Base-by-base conservation (phyloP, 2,329 filamentous ascomycete species). In the Sphaerulina vaccinii region DNA sequence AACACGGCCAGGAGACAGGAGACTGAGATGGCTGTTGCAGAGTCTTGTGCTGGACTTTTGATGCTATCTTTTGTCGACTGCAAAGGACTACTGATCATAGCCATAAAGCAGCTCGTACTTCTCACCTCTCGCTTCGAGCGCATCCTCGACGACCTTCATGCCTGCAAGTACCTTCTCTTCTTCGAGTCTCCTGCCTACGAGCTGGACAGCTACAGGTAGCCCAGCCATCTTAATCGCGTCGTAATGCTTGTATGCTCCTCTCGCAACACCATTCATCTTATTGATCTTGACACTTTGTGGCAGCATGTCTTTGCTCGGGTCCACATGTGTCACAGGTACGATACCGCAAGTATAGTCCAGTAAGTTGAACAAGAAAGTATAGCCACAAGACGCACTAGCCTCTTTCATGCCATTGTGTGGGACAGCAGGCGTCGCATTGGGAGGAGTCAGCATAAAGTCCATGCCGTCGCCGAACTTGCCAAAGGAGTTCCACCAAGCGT, bases 281-380 rank as follows among this genome's bases (percentile, higher is more conserved):
- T 75, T 78, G 40, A 85, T 68, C 24, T 79, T 79, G 69, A 85
- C 88, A 1, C 70, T 72, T 0, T 73, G 61, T 0, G 90, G 82
- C 0, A 91, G 76, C 56, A 82, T 78, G 64, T 93, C 88, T 36
- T 83, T 75, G 1, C 70, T 65, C 59, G 79, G 79, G 65, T 96
- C 87, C 1, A 96, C 91, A 54, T 90, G 87, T 0, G 88, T 92
- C 1, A 96, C 84, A 0, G 92, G 91, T 18, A 97, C 65, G 29
- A 96, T 83, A 32, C 91, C 91, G 10, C 82, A 81, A 1, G 87
- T 82, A 71, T 96, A 96, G 67, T 96, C 92, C 42, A 96, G 81
- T 64, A 96, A 60, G 63, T 96, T 96, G 75, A 93, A 97, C 50
- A 96, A 72, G 68, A 96, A 96, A 0, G 91, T 96, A 66, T 97